Base-by-base conservation (phyloP, 2,329 filamentous ascomycete genomes). In the Monosporascus sp. region DNA sequence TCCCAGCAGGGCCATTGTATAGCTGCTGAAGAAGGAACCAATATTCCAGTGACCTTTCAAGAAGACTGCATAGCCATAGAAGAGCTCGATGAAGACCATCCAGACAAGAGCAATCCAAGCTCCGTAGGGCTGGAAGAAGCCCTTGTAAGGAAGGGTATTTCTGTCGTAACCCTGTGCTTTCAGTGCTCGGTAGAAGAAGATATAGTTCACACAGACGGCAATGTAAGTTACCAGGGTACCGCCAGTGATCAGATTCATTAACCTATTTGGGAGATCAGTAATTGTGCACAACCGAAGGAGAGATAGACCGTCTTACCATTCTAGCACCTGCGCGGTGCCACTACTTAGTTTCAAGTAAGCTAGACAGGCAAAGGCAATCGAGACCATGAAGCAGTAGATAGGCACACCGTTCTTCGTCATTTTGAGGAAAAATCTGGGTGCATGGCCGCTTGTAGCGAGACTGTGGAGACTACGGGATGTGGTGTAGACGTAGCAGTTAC, bases 321-420 rank as follows among this genome's bases (percentile, higher is more conserved):
- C 52, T 8, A 59, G 55, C 1, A 59, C 57, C 20, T 55, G 43
- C 7, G 57, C 55, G 11, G 54, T 48, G 5, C 36, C 45, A 40
- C 49, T 52, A 36, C 22, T 22, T 22, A 54, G 16, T 41, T 59
- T 52, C 19, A 59, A 50, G 26, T 56, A 56, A 5, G 56, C 50
- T 16, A 59, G 52, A 20, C 55, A 47, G 19, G 80, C 76, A 62
- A 88, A 81, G 2, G 76, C 58, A 57, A 86, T 76, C 1, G 81
- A 78, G 24, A 82, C 64, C 3, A 64, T 55, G 22, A 87, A 81
- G 58, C 78, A 82, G 65, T 83, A 84, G 57, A 84, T 76, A 0
- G 85, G 85, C 2, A 87, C 79, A 22, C 82, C 82, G 22, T 68
- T 67, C 50, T 69, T 74, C 2, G 78, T 83, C 63, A 78, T 82